Base-by-base conservation (phyloP, 2,329 filamentous ascomycete genomes). In the Alternaria conjuncta region DNA sequence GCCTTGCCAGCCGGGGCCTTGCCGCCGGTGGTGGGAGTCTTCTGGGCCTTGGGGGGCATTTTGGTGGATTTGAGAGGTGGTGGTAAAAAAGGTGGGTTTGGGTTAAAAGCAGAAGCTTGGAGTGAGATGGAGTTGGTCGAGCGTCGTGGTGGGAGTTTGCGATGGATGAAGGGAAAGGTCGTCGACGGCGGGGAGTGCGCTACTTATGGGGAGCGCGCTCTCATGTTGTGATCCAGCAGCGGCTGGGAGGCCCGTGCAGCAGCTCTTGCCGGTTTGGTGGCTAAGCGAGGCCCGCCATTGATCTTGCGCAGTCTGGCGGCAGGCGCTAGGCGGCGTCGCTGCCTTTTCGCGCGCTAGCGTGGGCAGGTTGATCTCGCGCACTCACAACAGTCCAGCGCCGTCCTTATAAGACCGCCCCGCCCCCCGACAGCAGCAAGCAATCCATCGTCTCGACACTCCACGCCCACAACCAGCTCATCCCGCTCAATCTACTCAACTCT, bases 31-130 rank as follows among this genome's bases (percentile, higher is more conserved):
- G 86, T 88, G 85, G 95, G 94, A 89, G 97, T 97, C 93, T 98
- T 98, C 87, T 96, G 92, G 81, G 95, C 95, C 88, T 98, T 98
- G 82, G 96, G 95, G 87, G 96, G 89, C 96, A 98, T 98, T 92
- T 91, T 81, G 61, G 68, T 45, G 61, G 64, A 60, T 59, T 65
- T 51, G 59, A 62, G 54, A 43, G 61, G 53, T 28, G 21, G 43
- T 30, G 51, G 18, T 60, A 55, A 53, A 47, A 69, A 70, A 56
- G 57, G 46, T 61, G 54, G 61, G 57, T 49, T 60, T 58, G 53
- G 54, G 63, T 54, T 63, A 50, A 58, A 60, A 63, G 65, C 64
- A 54, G 62, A 26, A 54, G 62, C 50, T 51, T 50, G 45, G 49
- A 58, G 63, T 64, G 63, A 70, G 67, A 70, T 70, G 68, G 67